Base-by-base conservation (phyloP, 495 filamentous ascomycete genomes). In the Hypoxylon fuscum region DNA sequence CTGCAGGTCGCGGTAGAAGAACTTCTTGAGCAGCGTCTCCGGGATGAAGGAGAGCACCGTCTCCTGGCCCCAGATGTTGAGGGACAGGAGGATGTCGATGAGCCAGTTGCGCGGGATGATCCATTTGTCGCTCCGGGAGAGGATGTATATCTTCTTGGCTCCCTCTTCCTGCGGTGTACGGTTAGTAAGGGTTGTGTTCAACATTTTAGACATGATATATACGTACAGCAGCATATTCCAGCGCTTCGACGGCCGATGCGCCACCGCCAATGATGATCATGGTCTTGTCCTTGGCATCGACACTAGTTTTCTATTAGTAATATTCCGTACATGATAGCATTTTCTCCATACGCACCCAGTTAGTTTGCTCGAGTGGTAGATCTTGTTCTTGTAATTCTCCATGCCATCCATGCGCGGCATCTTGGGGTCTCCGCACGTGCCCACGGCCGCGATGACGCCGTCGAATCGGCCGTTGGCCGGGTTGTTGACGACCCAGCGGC, bases 1-100 rank as follows among this genome's bases (percentile, higher is more conserved):
- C 59, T 87, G 76, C n/a, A 94, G 81, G 55, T 94, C 90, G 11
- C 92, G 87, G 74, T 95, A 95, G 77, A 96, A 95, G 76, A 93
- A 85, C 60, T 87, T 86, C 56, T 84, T 85, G 8, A 94, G 83
- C 2, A 94, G 72, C 34, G 81, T 76, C 69, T 95, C 91, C 0
- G 91, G 91, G 50, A 96, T 90, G 81, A 83, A 91, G 21, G 88
- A 89, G 43, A 93, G 70, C 1, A 80, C 69, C 0, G 88, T 92
- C 75, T 95, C 89, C 61, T 87, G 82, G 5, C 92, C 90, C 59
- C 92, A 89, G 53, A 94, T 82, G 68, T 96, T 96, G 56, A 90
- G 72, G 0, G 88, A 81, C 9, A 96, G 79, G 17, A 95, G 78
- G 6, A 86, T 80, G 69, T 95, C 88, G 27, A 93, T 78, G 11